A percentile compares a stretch with the other conserved stretches of the same genome.
Conservation (phyloP, 2,329 filamentous ascomycete genomes). For the Corinectria fuckeliana region DNA sequence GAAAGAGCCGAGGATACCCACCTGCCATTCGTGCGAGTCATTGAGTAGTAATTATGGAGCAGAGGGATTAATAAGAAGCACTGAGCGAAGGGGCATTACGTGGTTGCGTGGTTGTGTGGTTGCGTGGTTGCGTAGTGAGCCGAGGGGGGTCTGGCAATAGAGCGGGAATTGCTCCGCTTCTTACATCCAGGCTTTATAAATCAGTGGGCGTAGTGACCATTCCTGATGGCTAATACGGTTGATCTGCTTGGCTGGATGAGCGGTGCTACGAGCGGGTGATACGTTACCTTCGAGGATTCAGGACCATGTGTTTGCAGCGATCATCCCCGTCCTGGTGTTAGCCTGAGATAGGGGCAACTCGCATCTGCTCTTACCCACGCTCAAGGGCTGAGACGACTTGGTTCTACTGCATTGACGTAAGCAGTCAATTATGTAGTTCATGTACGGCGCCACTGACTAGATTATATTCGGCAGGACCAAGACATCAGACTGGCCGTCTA, state of each 20-base stretch:
- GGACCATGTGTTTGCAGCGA: not conserved
- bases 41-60: slow-evolving; percentile 2
- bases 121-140: too few relatives aligned
- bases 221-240: not conserved
- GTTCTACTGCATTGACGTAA: not conserved
- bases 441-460: too few relatives aligned
- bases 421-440: not conserved
- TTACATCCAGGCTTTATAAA: not conserved
- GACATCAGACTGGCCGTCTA: too few relatives aligned
- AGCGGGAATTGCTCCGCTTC: not conserved
- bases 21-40: slow-evolving; percentile 31
- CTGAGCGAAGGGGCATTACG: not conserved
- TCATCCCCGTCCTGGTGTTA: not conserved
- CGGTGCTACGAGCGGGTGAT: not conserved
- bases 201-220: not conserved
- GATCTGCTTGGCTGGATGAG: not conserved
- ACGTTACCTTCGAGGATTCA: not conserved
- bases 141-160: slow-evolving; percentile 1
- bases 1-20: slow-evolving; percentile 23
- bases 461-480: too few relatives aligned
- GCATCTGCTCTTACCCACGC: too few relatives aligned
- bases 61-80: slow-evolving; percentile 6
- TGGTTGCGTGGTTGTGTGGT: too few relatives aligned
- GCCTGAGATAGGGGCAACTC: too few relatives aligned
- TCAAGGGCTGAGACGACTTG: not conserved